Conservation (phyloP, 805 yeast species). For the Starmerella gropengiesseri region DNA sequence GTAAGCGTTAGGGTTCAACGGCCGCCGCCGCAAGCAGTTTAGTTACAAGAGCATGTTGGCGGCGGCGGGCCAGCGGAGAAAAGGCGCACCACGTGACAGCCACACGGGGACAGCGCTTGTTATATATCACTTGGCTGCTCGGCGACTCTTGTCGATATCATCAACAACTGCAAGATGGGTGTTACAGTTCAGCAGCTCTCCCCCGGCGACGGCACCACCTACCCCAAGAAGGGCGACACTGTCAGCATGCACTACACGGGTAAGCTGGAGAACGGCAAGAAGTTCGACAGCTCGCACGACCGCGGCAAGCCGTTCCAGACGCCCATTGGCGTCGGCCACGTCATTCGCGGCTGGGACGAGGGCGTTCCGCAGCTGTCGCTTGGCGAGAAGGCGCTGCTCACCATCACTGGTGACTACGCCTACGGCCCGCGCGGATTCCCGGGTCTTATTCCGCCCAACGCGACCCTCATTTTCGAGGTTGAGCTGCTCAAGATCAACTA, state of each 20-base stretch:
- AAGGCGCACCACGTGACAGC: too few species aligned
- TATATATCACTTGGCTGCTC: neutral
- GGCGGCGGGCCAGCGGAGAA: too few species aligned
- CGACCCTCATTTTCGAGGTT: constrained; percentile 91
- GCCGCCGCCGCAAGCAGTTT: too few species aligned
- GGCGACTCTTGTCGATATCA: too few species aligned
- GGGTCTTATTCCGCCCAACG: constrained; percentile 88
- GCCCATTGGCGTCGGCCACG: constrained; percentile 92
- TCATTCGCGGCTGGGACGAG: constrained; percentile 96
- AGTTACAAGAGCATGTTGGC: too few species aligned
- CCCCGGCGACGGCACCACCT: constrained; percentile 6
- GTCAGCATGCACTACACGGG: constrained; percentile 98
- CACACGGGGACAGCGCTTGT: too few species aligned
- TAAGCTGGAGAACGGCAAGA: constrained; percentile 90
- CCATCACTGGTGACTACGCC: constrained; percentile 92
- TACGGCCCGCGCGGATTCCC: constrained; percentile 91
- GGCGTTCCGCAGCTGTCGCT: constrained; percentile 98
- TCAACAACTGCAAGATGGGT: constrained; percentile 3
- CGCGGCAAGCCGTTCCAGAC: constrained; percentile 91
- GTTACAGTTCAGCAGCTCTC: constrained; percentile 8
- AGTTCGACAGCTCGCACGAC: constrained; percentile 85
- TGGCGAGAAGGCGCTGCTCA: constrained; percentile 97
- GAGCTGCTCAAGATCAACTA: constrained; percentile 84
- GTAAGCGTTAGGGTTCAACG: too few species aligned
- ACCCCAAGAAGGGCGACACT: constrained; percentile 68